These are phyloP conservation scores for Thelonectria olida DNA, from an alignment of 2,329 filamentous ascomycete species.

Conservation along the genomic window DNA sequence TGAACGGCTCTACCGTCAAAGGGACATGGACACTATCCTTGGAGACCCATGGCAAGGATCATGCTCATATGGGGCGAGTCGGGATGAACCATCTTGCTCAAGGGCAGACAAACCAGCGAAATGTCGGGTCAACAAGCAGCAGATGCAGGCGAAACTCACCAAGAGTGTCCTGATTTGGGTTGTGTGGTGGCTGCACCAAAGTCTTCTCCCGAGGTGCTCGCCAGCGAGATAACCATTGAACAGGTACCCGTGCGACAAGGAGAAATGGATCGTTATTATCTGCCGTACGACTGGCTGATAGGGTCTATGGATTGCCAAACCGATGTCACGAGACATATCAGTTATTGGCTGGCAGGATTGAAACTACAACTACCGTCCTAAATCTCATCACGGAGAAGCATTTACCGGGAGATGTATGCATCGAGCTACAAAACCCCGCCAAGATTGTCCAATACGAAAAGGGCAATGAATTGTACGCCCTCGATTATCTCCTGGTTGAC, in stretches of 20 bases:
- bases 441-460: background rate
- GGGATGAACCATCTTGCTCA: constrained; percentile 17
- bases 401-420: background rate
- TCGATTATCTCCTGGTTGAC: background rate
- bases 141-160: background rate
- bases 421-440: no score
- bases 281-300: constrained; percentile 25
- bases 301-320: constrained; percentile 21
- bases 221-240: constrained; percentile 24
- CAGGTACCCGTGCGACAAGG: constrained; percentile 22
- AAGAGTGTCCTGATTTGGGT: background rate
- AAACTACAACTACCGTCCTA: constrained; percentile 13
- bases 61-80: constrained; percentile 18
- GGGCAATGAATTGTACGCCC: background rate
- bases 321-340: constrained; percentile 15
- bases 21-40: no score
- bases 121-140: constrained; percentile 1
- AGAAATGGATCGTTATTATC: constrained; percentile 20
- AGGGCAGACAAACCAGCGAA: constrained; percentile 22
- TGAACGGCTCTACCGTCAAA: no score
- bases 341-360: constrained; percentile 6
- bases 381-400: background rate
- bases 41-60: constrained; percentile 21
- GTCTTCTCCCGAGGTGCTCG: constrained; percentile 10
- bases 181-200: background rate